Conservation (phyloP, 2,329 filamentous ascomycete genomes). For the Mycogone perniciosa region DNA sequence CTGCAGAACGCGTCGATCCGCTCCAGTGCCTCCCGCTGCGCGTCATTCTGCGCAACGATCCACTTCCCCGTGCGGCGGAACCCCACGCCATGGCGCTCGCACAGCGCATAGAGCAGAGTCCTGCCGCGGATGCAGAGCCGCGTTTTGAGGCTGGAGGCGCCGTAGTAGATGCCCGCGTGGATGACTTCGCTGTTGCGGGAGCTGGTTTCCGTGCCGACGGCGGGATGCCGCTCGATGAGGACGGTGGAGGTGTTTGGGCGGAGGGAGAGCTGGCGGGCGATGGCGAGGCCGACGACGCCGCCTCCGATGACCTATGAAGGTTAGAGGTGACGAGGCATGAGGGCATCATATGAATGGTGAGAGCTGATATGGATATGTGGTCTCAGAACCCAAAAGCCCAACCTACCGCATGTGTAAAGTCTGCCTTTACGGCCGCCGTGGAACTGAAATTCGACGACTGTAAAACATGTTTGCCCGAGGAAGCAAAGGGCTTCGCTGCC, state of each 20-base stretch:
- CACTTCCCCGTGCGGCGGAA: conserved; percentile 80
- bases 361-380: neutral
- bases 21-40: conserved; percentile 59
- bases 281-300: conserved; percentile 70
- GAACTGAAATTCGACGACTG: conserved; percentile 30
- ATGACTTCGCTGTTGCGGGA: conserved; percentile 94
- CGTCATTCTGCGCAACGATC: conserved; percentile 80
- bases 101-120: conserved; percentile 72
- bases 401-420: conserved; percentile 43
- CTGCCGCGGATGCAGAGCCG: conserved; percentile 73
- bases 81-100: conserved; percentile 58
- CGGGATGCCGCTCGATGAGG: conserved; percentile 71
- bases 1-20: conserved; percentile 41
- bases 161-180: conserved; percentile 92
- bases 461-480: neutral
- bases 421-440: conserved; percentile 26
- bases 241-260: conserved; percentile 59
- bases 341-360: neutral
- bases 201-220: conserved; percentile 77
- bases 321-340: neutral
- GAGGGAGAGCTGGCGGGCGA: conserved; percentile 66
- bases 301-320: conserved; percentile 46
- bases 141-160: conserved; percentile 69
- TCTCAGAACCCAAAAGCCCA: too few relatives aligned
- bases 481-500: neutral